Conservation (phyloP, 176 grass and related monocot genomes). For the Themeda triandra region DNA sequence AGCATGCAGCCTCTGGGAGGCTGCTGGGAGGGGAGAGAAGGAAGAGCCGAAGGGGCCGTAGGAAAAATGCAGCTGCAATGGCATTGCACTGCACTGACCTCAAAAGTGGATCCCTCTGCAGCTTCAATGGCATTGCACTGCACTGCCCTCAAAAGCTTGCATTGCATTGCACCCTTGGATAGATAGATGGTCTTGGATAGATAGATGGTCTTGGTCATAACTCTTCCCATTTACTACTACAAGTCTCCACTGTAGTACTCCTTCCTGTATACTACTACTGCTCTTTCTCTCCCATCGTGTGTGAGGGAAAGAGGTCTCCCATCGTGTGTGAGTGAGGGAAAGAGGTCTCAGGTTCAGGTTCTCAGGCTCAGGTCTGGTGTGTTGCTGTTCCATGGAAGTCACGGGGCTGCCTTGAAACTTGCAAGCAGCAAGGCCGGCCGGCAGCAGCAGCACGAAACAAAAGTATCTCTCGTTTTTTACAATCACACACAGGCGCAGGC, state of each 20-base stretch:
- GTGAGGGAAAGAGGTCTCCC: not conserved
- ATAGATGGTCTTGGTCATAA: conserved; percentile 30
- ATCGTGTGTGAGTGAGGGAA: too few species aligned
- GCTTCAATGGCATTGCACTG: not conserved
- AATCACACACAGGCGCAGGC: not conserved
- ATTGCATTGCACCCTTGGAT: not conserved
- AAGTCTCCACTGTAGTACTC: not conserved
- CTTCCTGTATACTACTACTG: too few species aligned
- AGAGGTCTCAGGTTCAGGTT: not conserved
- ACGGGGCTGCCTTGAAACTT: conserved; percentile 59
- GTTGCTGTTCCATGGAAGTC: conserved; percentile 42
- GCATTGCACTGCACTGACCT: not conserved
- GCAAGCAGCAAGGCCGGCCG: not conserved
- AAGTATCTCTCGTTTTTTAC: conserved; percentile 45
- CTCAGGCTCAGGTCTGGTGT: not conserved
- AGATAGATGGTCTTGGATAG: not conserved
- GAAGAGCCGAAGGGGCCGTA: not conserved
- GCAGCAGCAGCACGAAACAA: conserved; percentile 30
- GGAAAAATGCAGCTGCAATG: conserved; percentile 34
- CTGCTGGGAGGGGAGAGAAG: not conserved
- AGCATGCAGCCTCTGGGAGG: not conserved
- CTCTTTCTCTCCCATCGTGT: too few species aligned
- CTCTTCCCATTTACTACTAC: conserved; percentile 6
- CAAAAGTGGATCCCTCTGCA: not conserved
- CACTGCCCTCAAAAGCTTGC: too few species aligned